Evolutionary conservation across 2,329 filamentous ascomycete species (phyloP).

Genomic region (Paraphaeosphaeria minitans): DNA sequence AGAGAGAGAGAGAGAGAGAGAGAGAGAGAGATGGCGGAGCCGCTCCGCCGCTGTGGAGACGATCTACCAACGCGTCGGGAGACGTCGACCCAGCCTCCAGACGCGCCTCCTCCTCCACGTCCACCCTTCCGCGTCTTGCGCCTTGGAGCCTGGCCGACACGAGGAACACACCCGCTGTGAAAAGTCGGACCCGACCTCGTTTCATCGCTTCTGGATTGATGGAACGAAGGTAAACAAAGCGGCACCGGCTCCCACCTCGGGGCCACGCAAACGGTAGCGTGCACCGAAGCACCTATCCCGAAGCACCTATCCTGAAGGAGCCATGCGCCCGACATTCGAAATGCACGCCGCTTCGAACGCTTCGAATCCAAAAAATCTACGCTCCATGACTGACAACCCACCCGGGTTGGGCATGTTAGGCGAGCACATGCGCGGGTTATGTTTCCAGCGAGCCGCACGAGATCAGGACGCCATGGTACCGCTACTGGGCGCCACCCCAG

Average conservation of each 20-base stretch:
- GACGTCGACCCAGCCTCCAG: too few relatives aligned
- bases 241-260: neutral
- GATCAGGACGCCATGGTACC: neutral
- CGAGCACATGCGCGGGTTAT: too few relatives aligned
- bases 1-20: too few relatives aligned
- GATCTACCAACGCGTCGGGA: too few relatives aligned
- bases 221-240: neutral
- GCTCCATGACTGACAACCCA: neutral
- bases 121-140: neutral
- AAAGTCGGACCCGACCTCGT: neutral
- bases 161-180: neutral
- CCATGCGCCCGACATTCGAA: neutral
- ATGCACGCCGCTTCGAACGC: neutral
- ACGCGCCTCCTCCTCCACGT: too few relatives aligned
- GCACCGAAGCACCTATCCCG: neutral
- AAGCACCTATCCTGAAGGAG: neutral
- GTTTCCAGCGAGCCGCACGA: neutral
- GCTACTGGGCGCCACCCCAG: neutral
- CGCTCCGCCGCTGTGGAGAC: too few relatives aligned
- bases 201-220: neutral
- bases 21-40: too few relatives aligned
- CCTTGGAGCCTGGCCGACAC: neutral
- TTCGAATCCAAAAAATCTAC: neutral
- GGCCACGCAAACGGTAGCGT: neutral
- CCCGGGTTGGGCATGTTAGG: too few relatives aligned